phyloP scores from a whole-genome alignment of 2,329 filamentous ascomycete genomes.

The Alternaria sp. region DNA sequence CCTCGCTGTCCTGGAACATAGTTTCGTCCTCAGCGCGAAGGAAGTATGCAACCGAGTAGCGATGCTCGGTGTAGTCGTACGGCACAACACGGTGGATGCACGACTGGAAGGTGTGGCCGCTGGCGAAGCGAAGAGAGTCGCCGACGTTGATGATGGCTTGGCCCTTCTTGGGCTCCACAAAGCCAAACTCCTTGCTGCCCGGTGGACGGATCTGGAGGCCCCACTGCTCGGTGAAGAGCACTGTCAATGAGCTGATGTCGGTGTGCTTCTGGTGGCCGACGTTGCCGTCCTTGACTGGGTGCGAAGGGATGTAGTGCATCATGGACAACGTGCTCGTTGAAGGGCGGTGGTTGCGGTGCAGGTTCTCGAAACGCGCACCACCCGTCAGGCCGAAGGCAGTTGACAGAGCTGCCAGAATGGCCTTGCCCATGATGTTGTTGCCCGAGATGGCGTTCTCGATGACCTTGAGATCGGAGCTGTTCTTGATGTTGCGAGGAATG shows the following conservation, averaged over 20 bases:
- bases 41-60: slow-evolving; percentile 67
- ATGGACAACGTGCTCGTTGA: slow-evolving; percentile 41
- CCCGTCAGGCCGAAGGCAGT: slow-evolving; percentile 35
- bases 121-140: slow-evolving; percentile 64
- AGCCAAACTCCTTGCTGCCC: slow-evolving; percentile 49
- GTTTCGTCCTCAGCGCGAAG: slow-evolving; percentile 63
- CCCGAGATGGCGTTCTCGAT: slow-evolving; percentile 39
- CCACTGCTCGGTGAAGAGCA: slow-evolving; percentile 61
- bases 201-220: slow-evolving; percentile 64
- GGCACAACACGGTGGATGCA: slow-evolving; percentile 66
- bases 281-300: slow-evolving; percentile 26
- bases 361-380: slow-evolving; percentile 36
- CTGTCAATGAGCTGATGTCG: slow-evolving; percentile 39
- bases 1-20: slow-evolving; percentile 63
- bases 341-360: slow-evolving; percentile 40
- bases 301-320: slow-evolving; percentile 43
- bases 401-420: slow-evolving; percentile 57
- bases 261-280: slow-evolving; percentile 43
- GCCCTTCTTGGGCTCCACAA: slow-evolving; percentile 58
- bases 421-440: slow-evolving; percentile 39
- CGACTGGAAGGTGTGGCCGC: slow-evolving; percentile 60
- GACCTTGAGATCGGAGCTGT: slow-evolving; percentile 30
- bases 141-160: slow-evolving; percentile 65
- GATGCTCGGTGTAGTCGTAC: slow-evolving; percentile 59
- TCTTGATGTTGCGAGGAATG: slow-evolving; percentile 36